phyloP scores from a whole-genome alignment of 2,329 filamentous ascomycete genomes.

The Aspergillus arachidicola region DNA sequence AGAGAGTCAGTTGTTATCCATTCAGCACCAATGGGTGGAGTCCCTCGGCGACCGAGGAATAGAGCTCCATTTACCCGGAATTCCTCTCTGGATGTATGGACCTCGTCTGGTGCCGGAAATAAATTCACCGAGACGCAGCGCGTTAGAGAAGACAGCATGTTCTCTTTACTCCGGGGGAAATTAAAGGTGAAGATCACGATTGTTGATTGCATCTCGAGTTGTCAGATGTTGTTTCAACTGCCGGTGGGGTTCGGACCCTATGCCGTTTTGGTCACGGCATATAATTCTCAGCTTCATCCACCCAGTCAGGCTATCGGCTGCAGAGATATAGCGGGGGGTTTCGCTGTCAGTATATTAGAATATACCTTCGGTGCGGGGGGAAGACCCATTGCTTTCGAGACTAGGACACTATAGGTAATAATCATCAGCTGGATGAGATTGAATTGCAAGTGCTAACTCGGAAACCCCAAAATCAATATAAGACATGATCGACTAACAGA shows the following conservation, averaged over 20 bases:
- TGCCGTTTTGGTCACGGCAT: conserved; percentile 12
- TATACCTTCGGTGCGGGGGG: not conserved
- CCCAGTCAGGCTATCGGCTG: not conserved
- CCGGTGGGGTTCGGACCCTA: conserved; percentile 5
- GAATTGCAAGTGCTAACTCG: not conserved
- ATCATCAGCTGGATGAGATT: not conserved
- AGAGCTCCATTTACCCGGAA: conserved; percentile 1
- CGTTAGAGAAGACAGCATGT: not conserved
- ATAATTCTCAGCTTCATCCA: not conserved
- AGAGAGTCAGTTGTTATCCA: not conserved
- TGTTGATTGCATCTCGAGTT: not conserved
- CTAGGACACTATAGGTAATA: not conserved
- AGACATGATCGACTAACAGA: not conserved
- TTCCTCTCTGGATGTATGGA: not conserved
- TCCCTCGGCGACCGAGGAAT: not conserved
- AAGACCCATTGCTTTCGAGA: not conserved
- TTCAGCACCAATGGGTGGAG: not conserved
- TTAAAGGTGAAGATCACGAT: conserved; percentile 1
- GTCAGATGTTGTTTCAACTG: not conserved
- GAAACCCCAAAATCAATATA: not conserved
- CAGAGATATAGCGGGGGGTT: not conserved
- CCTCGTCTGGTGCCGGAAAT: not conserved
- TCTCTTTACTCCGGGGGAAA: not conserved
- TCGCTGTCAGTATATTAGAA: not conserved
- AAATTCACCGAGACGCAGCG: not conserved